Evolutionary conservation across 2,329 filamentous ascomycete genomes (phyloP), one percentile per base, ranked within the genome.

Genomic region (Exophiala alcalophila): DNA sequence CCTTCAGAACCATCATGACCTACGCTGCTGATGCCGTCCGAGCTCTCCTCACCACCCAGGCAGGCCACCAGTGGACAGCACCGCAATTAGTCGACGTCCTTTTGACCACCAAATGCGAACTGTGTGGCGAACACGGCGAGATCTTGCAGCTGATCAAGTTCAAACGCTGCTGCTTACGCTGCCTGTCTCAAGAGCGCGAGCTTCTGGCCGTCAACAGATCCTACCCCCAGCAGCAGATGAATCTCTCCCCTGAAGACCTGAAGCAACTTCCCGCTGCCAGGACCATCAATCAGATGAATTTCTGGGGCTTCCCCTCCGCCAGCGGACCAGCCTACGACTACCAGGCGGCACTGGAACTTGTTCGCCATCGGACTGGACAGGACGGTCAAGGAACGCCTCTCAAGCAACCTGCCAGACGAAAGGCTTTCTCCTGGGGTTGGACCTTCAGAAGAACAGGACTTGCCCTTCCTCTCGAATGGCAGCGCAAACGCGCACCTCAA

Each of bases 151-250:
- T 49, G 8, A 23, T 49, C 3, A 27, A 39, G 19, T 41, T 41
- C 41, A 45, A 49, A 21, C 36, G 46, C 8, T 45, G 37, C 21
- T 49, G 46, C 28, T 41, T 49, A 10, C 30, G 32, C 16, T 49
- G 46, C 36, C 46, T 49, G n/a, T 45, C 46, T 10, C 35, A 49
- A 30, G 41, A 49, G 26, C 41, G 46, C 10, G 46, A 41, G n/a
- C 32, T 49, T 5, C 27, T 49, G 11, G 46, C 46, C 5, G 23
- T 49, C 18, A 24, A 15, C 11, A 19, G 16, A 9, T 10, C 21
- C 10, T 49, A 49, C 28, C 36, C 41, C 10, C 14, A 26, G 9
- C 2, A 29, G 12, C 16, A 32, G 14, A 34, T 49, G 41, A 20
- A 24, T 10, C 36, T 49, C 18, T 20, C 41, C 5, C 24, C 16